Evolutionary conservation across 495 filamentous ascomycete genomes (phyloP).

Genomic region (Corynascus novoguineensis): DNA sequence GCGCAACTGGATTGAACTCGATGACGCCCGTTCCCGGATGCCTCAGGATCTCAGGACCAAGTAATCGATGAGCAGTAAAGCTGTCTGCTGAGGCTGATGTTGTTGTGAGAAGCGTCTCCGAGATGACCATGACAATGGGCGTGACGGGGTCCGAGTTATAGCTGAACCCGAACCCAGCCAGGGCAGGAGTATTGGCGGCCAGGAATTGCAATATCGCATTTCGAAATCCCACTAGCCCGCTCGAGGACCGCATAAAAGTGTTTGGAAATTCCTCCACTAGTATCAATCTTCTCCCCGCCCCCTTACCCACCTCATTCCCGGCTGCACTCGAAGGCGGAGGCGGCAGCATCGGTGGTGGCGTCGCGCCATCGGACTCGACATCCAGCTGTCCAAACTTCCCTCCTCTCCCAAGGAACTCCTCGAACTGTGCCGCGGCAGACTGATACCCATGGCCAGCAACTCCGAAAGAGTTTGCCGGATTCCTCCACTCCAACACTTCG

Average conservation of each 20-base stretch:
- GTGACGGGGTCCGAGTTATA: conserved; percentile 42
- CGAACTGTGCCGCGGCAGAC: conserved; percentile 71
- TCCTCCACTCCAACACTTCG: conserved; percentile 84
- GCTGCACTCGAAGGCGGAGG: background rate
- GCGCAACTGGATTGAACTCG: conserved; percentile 87
- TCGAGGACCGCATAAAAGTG: conserved; percentile 62
- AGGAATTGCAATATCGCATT: conserved; percentile 68
- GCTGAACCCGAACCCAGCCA: conserved; percentile 32
- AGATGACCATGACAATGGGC: conserved; percentile 83
- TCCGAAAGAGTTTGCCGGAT: conserved; percentile 60
- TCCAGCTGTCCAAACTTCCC: conserved; percentile 74
- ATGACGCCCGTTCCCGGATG: conserved; percentile 71
- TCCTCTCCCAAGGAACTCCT: conserved; percentile 78
- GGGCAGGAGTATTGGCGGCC: conserved; percentile 50
- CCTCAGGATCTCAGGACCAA: conserved; percentile 76
- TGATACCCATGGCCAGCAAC: conserved; percentile 47
- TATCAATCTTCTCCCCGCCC: conserved; percentile 50
- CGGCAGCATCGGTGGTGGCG: conserved; percentile 17
- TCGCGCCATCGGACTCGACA: conserved; percentile 38
- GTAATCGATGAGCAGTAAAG: conserved; percentile 81
- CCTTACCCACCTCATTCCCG: conserved; percentile 1
- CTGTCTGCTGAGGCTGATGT: conserved; percentile 73
- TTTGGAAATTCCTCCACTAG: conserved; percentile 94
- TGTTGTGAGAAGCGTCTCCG: conserved; percentile 75
- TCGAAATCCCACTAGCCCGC: conserved; percentile 66